Conservation (phyloP, 371 early-diverging fungal genomes). For the Gilbertella persicaria region DNA sequence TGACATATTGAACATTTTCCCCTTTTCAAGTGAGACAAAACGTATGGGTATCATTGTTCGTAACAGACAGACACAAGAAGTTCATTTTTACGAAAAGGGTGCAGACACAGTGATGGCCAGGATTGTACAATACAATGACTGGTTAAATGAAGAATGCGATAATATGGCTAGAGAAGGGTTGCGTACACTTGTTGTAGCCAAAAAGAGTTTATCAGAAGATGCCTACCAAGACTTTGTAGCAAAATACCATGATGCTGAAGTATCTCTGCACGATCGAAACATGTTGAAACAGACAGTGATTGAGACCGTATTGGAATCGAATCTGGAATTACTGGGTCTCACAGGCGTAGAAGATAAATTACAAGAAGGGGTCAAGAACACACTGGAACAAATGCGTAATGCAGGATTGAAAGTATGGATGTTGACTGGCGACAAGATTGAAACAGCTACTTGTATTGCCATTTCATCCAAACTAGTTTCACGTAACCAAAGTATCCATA, state of each 20-base stretch:
- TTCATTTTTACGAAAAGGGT: constrained; percentile 94
- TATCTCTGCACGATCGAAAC: constrained; percentile 72
- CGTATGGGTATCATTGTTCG: constrained; percentile 98
- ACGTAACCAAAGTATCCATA: constrained; percentile 84
- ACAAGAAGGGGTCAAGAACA: constrained; percentile 93
- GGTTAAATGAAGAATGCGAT: constrained; percentile 99
- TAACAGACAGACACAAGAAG: constrained; percentile 66
- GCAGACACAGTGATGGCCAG: constrained; percentile 97
- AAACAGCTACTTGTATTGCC: constrained; percentile 99
- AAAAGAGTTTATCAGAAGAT: constrained; percentile 81
- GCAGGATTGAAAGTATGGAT: constrained; percentile 99
- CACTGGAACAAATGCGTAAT: constrained; percentile 92
- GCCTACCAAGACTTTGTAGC: constrained; percentile 70
- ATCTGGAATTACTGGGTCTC: constrained; percentile 93
- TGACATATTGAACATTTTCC: constrained; percentile 92
- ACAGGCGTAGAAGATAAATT: constrained; percentile 99
- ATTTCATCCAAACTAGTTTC: constrained; percentile 91
- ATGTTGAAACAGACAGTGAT: constrained; percentile 74
- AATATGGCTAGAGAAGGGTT: constrained; percentile 99
- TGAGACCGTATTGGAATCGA: constrained; percentile 72
- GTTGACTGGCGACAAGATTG: constrained; percentile 99
- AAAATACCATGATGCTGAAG: constrained; percentile 74
- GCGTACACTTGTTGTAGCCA: constrained; percentile 96
- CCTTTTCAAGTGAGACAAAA: constrained; percentile 98
- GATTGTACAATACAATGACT: constrained; percentile 95